These are phyloP conservation scores for Parathielavia appendiculata DNA, from an alignment of 495 filamentous ascomycete genomes.

Conservation along the genomic window DNA sequence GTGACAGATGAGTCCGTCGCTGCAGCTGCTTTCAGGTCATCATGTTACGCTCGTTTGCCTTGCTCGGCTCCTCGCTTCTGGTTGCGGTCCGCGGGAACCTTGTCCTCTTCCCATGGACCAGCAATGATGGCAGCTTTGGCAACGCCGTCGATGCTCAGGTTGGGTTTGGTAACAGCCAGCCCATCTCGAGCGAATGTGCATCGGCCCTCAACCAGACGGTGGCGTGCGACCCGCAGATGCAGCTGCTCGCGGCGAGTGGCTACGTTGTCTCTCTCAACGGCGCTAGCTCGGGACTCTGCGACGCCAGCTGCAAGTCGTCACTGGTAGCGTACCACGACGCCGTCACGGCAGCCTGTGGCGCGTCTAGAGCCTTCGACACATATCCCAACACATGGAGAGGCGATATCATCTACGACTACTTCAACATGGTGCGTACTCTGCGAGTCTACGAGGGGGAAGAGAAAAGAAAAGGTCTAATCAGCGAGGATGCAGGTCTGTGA, in stretches of 20 bases:
- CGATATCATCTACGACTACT: conserved; percentile 7
- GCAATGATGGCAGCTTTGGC: conserved; percentile 4
- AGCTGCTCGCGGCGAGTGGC: conserved; percentile 2
- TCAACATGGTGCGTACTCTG: background rate
- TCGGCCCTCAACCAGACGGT: conserved; percentile 3
- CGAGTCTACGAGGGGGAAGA: background rate
- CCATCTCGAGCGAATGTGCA: background rate
- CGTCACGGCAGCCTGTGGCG: conserved; percentile 3
- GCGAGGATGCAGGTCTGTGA: background rate
- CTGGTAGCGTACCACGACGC: background rate
- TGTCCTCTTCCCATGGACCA: conserved; percentile 6
- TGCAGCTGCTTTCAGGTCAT: background rate
- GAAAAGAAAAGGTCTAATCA: background rate
- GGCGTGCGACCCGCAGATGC: conserved; percentile 5
- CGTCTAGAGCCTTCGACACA: background rate
- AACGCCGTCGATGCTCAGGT: conserved; percentile 1
- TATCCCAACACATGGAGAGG: conserved; percentile 7
- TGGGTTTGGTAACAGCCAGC: conserved; percentile 2
- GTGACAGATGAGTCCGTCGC: background rate
- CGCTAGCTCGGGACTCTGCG: background rate
- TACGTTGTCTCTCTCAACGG: background rate
- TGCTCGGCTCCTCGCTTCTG: background rate
- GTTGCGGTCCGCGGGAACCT: background rate
- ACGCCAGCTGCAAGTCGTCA: background rate
- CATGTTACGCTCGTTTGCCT: background rate